These are phyloP conservation scores for Aspergillus flavus DNA, from an alignment of 2,329 filamentous ascomycete genomes.

Conservation along the genomic window DNA sequence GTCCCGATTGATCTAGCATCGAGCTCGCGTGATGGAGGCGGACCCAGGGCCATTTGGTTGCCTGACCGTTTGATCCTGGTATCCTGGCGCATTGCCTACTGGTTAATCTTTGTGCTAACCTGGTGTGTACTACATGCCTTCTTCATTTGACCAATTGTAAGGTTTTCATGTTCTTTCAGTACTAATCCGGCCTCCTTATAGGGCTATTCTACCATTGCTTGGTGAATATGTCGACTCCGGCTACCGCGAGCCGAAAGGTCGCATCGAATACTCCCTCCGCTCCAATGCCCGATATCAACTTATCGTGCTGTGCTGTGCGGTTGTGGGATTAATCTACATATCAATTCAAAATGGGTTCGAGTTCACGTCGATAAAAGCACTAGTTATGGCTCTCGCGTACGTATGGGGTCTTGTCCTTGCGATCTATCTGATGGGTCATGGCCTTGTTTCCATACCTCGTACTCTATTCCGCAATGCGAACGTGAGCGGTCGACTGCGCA, in stretches of 20 bases:
- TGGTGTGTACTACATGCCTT: conserved; percentile 64
- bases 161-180: not conserved
- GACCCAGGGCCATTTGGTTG: conserved; percentile 82
- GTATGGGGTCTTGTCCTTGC: conserved; percentile 89
- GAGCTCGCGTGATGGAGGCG: conserved; percentile 72
- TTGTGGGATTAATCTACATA: conserved; percentile 79
- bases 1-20: conserved; percentile 96
- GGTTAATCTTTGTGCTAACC: conserved; percentile 92
- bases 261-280: conserved; percentile 80
- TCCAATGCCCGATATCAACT: conserved; percentile 88
- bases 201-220: conserved; percentile 87
- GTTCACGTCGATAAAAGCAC: conserved; percentile 72
- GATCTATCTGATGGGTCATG: conserved; percentile 97
- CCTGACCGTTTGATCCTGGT: conserved; percentile 76
- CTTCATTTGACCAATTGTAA: not conserved
- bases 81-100: conserved; percentile 93
- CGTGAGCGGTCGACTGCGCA: conserved; percentile 71
- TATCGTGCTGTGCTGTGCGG: conserved; percentile 70
- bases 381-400: conserved; percentile 93
- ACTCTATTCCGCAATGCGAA: conserved; percentile 78
- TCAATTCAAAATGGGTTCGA: conserved; percentile 76
- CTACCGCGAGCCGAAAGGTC: conserved; percentile 80
- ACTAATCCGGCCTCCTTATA: conserved; percentile 38
- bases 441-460: conserved; percentile 86
- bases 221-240: conserved; percentile 95